phyloP scores from a whole-genome alignment of 805 yeast species.

The Lipomyces yamanashiensis region DNA sequence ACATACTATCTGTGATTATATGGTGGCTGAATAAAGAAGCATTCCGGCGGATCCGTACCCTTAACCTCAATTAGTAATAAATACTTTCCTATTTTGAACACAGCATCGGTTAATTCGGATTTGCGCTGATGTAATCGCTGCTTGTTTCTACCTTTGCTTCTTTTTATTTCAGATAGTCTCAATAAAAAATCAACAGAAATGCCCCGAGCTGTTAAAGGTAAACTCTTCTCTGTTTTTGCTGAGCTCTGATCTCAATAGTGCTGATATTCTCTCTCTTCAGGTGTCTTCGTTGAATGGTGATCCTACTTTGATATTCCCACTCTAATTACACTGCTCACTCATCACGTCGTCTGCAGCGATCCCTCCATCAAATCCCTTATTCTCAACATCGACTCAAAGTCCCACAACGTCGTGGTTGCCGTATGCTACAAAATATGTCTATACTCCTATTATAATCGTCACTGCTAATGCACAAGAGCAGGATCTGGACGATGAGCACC shows the following conservation, averaged over 20 bases:
- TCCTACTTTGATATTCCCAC: constrained; percentile 11
- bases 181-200: constrained; percentile 12
- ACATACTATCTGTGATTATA: neutral
- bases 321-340: neutral
- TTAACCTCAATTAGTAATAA: neutral
- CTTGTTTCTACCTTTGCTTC: neutral
- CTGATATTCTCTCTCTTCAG: constrained; percentile 35
- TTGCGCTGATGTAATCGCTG: neutral
- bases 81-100: neutral
- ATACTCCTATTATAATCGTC: neutral
- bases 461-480: constrained; percentile 41
- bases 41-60: constrained; percentile 16
- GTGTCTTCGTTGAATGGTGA: constrained; percentile 46
- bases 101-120: no score
- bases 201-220: constrained; percentile 37
- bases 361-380: constrained; percentile 91
- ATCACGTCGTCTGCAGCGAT: constrained; percentile 57
- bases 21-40: neutral
- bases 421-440: constrained; percentile 39
- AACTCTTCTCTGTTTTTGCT: neutral
- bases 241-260: neutral
- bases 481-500: constrained; percentile 90
- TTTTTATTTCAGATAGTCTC: neutral
- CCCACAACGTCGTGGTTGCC: constrained; percentile 71
- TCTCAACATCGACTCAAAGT: constrained; percentile 74